Base-by-base conservation (phyloP, 2,329 filamentous ascomycete genomes). In the Calonectria pteridis region DNA sequence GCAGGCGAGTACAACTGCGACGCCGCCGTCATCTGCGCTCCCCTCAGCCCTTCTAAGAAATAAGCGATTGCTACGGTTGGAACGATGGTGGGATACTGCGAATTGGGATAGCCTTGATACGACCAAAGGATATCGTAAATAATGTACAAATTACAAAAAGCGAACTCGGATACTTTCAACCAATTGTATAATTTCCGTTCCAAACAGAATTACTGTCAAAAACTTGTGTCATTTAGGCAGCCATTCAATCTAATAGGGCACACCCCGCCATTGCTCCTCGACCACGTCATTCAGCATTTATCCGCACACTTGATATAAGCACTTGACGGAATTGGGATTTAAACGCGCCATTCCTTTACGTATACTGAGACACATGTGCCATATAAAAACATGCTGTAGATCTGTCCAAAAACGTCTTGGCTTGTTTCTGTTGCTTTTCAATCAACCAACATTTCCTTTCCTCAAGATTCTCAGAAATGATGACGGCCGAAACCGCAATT, bases 211-310 rank as follows among this genome's bases (percentile, higher is more conserved):
- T 4, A 20, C n/a, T 29, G 23, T 40, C 14, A 26, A 26, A 9
- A 46, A 46, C 20, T 18, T 9, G 29, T 59, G 55, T 26, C 23
- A 28, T 40, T 62, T 62, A 62, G 55, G 55, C 55, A 62, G 55
- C 55, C 23, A 16, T 16, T 35, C 14, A 62, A 40, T 26, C 55
- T 37, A 40, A 62, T 62, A 28, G 55, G 55, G 37, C 23, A 33
- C 6, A 5, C 6, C 55, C 35, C 33, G 10, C 35, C 23, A 62
- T 62, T 62, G 9, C 51, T n/a, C 18, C 33, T 23, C 23, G 43
- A 62, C 55, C 40, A 59, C 69, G 62, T 71, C 51, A 71, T 66
- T 18, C 2, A 23, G 6, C 31, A 67, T 71, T 71, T 71, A 67
- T 20, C 69, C 62, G 62, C 29, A 66, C 20, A 7, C n/a, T 55